Conservation (phyloP, 1,139 yeast species). For the Yarrowia galli region DNA sequence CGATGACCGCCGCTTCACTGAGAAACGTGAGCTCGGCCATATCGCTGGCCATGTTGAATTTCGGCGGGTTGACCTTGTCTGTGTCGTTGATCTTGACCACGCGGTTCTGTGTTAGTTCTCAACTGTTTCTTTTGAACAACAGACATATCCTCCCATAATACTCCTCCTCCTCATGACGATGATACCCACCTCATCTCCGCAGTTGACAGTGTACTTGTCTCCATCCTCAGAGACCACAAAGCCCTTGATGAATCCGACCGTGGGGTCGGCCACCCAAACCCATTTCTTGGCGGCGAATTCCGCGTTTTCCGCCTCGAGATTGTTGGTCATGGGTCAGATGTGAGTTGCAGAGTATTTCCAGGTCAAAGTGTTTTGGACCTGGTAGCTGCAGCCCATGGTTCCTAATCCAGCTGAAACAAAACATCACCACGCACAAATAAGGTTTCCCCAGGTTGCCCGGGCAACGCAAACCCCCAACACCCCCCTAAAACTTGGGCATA, state of each 20-base stretch:
- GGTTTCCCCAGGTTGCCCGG: not conserved
- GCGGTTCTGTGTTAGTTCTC: constrained; percentile 50
- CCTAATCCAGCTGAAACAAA: constrained; percentile 30
- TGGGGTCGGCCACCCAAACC: constrained; percentile 86
- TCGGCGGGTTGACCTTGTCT: constrained; percentile 81
- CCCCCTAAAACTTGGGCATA: not conserved
- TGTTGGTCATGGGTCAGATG: constrained; percentile 24
- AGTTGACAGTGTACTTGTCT: constrained; percentile 48
- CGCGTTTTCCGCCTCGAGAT: constrained; percentile 51
- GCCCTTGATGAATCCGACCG: constrained; percentile 71
- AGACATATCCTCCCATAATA: not conserved
- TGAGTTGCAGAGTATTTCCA: constrained; percentile 8
- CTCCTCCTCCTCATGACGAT: not conserved
- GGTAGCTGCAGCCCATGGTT: not conserved
- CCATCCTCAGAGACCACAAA: constrained; percentile 63
- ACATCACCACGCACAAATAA: not conserved
- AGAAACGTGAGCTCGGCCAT: constrained; percentile 95
- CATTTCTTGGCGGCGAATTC: constrained; percentile 64
- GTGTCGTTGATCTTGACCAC: constrained; percentile 57
- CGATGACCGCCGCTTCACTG: constrained; percentile 92
- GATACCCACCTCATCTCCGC: constrained; percentile 38
- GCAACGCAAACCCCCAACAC: not conserved
- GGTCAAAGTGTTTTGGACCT: constrained; percentile 5
- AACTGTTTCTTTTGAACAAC: no score
- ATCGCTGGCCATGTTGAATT: constrained; percentile 89